These are phyloP conservation scores for Ustilago loliicola DNA, from an alignment of 1,284 basidiomycete species.

Conservation along the genomic window DNA sequence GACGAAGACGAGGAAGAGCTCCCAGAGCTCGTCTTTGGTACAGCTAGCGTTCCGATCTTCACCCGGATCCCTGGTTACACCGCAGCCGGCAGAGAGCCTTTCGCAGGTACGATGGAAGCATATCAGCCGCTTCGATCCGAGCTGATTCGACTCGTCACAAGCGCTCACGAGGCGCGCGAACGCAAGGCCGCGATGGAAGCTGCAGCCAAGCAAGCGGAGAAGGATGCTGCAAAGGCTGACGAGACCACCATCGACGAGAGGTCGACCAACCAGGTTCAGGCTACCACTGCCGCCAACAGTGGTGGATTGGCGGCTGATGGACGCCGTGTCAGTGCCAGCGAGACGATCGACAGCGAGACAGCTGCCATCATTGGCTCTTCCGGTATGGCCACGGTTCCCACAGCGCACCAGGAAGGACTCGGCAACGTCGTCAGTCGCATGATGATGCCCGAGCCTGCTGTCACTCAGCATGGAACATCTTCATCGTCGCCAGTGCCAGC, in stretches of 20 bases:
- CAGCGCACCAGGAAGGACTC: slow-evolving; percentile 41
- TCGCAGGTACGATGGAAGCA: slow-evolving; percentile 30
- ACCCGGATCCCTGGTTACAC: slow-evolving; percentile 19
- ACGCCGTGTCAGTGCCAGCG: slow-evolving; percentile 38
- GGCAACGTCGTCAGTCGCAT: slow-evolving; percentile 46
- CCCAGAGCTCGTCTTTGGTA: slow-evolving; percentile 65
- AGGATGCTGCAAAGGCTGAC: slow-evolving; percentile 42
- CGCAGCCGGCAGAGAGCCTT: slow-evolving; percentile 22
- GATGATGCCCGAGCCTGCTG: slow-evolving; percentile 33
- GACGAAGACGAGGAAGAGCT: slow-evolving; percentile 65
- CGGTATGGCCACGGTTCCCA: slow-evolving; percentile 23
- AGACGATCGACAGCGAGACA: slow-evolving; percentile 51
- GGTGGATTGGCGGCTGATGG: slow-evolving; percentile 15
- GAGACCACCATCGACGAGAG: slow-evolving; percentile 50
- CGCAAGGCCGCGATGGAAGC: slow-evolving; percentile 44
- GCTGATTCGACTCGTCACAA: slow-evolving; percentile 31
- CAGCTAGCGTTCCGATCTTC: slow-evolving; percentile 65
- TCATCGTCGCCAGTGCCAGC: slow-evolving; percentile 14
- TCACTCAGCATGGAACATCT: slow-evolving; percentile 14
- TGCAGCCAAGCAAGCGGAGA: slow-evolving; percentile 43
- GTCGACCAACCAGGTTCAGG: slow-evolving; percentile 30
- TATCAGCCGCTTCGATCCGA: slow-evolving; percentile 48
- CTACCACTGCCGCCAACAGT: background rate
- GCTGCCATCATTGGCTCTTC: slow-evolving; percentile 38
- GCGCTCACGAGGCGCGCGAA: slow-evolving; percentile 40